Evolutionary conservation across 805 yeast species (phyloP), one percentile per base, ranked within the genome.

Genomic region (Kazachstania kunashirensis): DNA sequence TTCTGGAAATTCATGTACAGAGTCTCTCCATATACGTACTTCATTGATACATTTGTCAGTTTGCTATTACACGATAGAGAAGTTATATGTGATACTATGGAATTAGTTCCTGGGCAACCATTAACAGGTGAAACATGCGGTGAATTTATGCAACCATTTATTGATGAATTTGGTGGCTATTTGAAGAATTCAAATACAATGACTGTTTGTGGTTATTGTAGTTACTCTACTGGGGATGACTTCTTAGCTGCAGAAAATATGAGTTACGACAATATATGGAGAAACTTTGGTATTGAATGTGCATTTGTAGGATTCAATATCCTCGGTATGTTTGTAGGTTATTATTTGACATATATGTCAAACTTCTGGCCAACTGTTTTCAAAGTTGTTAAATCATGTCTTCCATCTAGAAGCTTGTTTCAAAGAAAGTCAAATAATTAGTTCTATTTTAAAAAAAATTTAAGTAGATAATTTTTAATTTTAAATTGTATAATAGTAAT

Each of bases 1-100:
- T 84, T 84, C 64, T 83, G 84, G 83, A 62, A 66, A 19, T 79
- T 77, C 60, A 74, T 79, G 81, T 79, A 77, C 63, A 65, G 82
- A 52, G 67, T 65, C 14, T 72, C 77, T 18, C 84, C 85, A 14
- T 63, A 76, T 43, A 74, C 83, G 0, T 79, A 77, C 46, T 66
- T 76, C 59, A 60, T 79, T 38, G 57, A 64, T 11, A 65, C 75
- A 17, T 66, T 79, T 42, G 65, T 77, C 36, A 66, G 62, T 25
- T 60, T 52, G 17, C 60, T 69, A 28, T 61, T 69, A 48, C 79
- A 77, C 43, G 71, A 66, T 31, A 65, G 72, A 42, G 49, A 53
- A 20, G 80, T 82, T 11, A 47, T 36, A 12, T 80, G 86, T 56
- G 47, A 55, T 7, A 45, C 41, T 2, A 42, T 48, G 13, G 88